Evolutionary conservation across 2,329 filamentous ascomycete genomes (phyloP), one percentile per base, ranked within the genome.

Genomic region (Dactylellina leptospora): DNA sequence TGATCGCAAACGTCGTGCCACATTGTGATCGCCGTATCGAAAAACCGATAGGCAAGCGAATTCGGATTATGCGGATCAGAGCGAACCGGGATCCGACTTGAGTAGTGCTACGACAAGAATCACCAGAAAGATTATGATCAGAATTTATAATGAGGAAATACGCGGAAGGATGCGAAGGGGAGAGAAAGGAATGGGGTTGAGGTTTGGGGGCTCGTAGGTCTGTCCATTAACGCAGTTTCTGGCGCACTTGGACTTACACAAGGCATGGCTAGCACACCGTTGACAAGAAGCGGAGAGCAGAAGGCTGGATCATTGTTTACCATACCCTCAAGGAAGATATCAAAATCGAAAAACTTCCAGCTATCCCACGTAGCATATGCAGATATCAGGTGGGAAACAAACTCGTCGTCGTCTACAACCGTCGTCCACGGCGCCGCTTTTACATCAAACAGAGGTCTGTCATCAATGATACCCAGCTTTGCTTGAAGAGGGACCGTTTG

Each of bases 81-180:
- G 11, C 44, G 27, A n/a, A 40, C 9, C 20, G 22, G 6, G 13
- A 60, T 25, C 6, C 28, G 48, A n/a, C 20, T 60, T 11, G 30
- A 60, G 6, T 33, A 40, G 28, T 60, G 44, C 55, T 60, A 40
- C n/a, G n/a, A n/a, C n/a, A n/a, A n/a, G n/a, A n/a, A n/a, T n/a
- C n/a, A n/a, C n/a, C n/a, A n/a, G n/a, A n/a, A n/a, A n/a, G n/a
- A n/a, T n/a, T n/a, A n/a, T n/a, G n/a, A n/a, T n/a, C n/a, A n/a
- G n/a, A n/a, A n/a, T n/a, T n/a, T n/a, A n/a, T n/a, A n/a, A n/a
- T n/a, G n/a, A n/a, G n/a, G n/a, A n/a, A n/a, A n/a, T n/a, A n/a
- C n/a, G n/a, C n/a, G n/a, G n/a, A n/a, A n/a, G n/a, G n/a, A n/a
- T n/a, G n/a, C n/a, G n/a, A n/a, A n/a, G n/a, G n/a, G n/a, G n/a